These are phyloP conservation scores for Lantana camara DNA, from an alignment of 257 asterid species.

Conservation along the genomic window DNA sequence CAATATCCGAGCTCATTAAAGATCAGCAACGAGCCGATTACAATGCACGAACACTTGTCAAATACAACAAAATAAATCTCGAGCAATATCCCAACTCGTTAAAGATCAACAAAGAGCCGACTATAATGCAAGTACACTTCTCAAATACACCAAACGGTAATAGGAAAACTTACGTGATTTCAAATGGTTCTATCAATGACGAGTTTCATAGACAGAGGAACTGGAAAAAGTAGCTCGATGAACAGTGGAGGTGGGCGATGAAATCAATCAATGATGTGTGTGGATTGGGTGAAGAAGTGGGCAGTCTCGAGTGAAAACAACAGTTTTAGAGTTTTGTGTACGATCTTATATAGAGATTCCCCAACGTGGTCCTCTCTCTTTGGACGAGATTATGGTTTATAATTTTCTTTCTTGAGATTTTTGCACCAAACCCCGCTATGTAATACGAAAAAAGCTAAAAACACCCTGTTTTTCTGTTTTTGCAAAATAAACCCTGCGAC, in stretches of 20 bases:
- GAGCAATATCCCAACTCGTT: too few species aligned
- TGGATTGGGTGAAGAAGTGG: neutral
- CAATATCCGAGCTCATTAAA: too few species aligned
- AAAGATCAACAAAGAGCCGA: too few species aligned
- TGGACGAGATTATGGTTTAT: neutral
- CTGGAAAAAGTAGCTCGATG: neutral
- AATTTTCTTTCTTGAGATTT: too few species aligned
- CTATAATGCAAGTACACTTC: neutral
- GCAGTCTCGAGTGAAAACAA: neutral
- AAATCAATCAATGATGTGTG: neutral
- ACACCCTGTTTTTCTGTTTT: too few species aligned
- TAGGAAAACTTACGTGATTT: neutral
- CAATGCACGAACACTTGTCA: neutral
- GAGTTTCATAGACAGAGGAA: neutral
- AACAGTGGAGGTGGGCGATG: neutral
- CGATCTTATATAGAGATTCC: neutral
- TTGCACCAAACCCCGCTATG: neutral
- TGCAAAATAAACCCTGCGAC: too few species aligned
- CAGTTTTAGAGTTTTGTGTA: neutral
- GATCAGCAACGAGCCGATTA: too few species aligned
- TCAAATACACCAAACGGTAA: neutral
- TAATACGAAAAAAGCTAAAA: too few species aligned
- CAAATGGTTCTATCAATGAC: neutral
- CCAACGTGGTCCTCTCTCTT: neutral
- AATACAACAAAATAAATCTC: too few species aligned